A percentile compares a stretch with the other conserved stretches of the same genome.
phyloP scores from a whole-genome alignment of 805 yeast species.

The Saccharomycopsis malanga region DNA sequence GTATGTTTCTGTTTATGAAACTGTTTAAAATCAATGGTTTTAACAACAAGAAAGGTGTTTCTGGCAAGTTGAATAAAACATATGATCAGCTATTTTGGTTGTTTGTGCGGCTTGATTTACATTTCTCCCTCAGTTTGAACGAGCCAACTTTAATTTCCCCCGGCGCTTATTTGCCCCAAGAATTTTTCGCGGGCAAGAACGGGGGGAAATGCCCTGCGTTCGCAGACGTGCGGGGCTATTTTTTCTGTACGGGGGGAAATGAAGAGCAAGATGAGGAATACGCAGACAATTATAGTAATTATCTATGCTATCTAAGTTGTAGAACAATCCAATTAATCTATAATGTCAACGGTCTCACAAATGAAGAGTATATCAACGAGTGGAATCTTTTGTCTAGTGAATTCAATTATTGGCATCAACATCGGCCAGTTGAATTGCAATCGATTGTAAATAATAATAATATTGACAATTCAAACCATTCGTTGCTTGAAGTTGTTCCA shows the following conservation, averaged over 20 bases:
- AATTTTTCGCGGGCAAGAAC: neutral
- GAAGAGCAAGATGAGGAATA: slow-evolving; percentile 4
- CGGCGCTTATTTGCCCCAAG: neutral
- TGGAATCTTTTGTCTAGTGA: slow-evolving; percentile 6
- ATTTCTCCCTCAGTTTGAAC: slow-evolving; percentile 10
- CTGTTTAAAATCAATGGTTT: slow-evolving; percentile 10
- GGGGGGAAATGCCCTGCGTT: neutral
- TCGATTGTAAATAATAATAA: slow-evolving; percentile 11
- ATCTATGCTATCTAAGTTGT: slow-evolving; percentile 9
- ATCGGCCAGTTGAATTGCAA: slow-evolving; percentile 6
- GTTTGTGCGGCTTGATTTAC: slow-evolving; percentile 14
- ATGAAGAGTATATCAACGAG: slow-evolving; percentile 1
- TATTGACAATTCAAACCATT: slow-evolving; percentile 5
- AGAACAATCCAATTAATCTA: slow-evolving; percentile 6
- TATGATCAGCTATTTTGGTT: slow-evolving; percentile 14
- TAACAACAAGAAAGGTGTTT: neutral
- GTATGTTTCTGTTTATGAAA: slow-evolving; percentile 8
- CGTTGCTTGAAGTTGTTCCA: slow-evolving; percentile 3
- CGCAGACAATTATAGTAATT: slow-evolving; percentile 7
- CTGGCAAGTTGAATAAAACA: neutral
- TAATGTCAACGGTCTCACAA: neutral
- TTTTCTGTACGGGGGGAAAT: neutral
- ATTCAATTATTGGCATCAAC: slow-evolving; percentile 10
- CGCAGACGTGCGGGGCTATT: neutral
- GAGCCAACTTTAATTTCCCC: slow-evolving; percentile 1